These are phyloP conservation scores for Lecanicillium sp. DNA, from an alignment of 2,329 filamentous ascomycete species.

Conservation along the genomic window DNA sequence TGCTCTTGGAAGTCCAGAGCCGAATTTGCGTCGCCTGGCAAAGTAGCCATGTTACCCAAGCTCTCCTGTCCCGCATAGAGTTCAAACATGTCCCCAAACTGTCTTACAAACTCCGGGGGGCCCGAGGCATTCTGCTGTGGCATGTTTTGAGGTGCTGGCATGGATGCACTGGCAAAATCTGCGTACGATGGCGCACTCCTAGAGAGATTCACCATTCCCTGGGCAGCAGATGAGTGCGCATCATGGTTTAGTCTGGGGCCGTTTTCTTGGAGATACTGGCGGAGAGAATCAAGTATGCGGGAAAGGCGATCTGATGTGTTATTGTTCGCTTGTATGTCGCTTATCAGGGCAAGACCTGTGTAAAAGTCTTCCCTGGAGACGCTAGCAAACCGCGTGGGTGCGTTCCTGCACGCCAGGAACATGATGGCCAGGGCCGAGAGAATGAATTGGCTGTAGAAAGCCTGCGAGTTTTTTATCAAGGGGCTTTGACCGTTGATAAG, in stretches of 20 bases:
- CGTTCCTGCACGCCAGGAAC: constrained; percentile 71
- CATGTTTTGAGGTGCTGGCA: no score
- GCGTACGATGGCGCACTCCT: constrained; percentile 30
- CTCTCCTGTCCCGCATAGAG: no score
- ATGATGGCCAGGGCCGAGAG: constrained; percentile 68
- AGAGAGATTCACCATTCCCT: constrained; percentile 52
- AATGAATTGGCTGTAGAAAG: constrained; percentile 76
- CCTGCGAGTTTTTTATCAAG: constrained; percentile 65
- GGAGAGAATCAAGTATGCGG: constrained; percentile 64
- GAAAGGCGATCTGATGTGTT: constrained; percentile 69
- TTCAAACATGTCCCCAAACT: no score
- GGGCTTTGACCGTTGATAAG: constrained; percentile 67
- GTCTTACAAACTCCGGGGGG: no score
- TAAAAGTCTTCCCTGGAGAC: constrained; percentile 71
- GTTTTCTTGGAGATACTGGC: constrained; percentile 64
- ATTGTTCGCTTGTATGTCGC: constrained; percentile 64
- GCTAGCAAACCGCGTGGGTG: constrained; percentile 63
- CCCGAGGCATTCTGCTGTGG: no score
- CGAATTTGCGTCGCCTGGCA: no score
- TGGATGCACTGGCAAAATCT: no score
- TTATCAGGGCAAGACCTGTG: constrained; percentile 68
- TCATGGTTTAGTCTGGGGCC: constrained; percentile 49
- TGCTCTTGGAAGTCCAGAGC: no score
- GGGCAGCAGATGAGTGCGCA: constrained; percentile 44
- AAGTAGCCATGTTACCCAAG: no score